Base-by-base conservation (phyloP, 2,329 filamentous ascomycete genomes). In the Tympanopsis confertula region DNA sequence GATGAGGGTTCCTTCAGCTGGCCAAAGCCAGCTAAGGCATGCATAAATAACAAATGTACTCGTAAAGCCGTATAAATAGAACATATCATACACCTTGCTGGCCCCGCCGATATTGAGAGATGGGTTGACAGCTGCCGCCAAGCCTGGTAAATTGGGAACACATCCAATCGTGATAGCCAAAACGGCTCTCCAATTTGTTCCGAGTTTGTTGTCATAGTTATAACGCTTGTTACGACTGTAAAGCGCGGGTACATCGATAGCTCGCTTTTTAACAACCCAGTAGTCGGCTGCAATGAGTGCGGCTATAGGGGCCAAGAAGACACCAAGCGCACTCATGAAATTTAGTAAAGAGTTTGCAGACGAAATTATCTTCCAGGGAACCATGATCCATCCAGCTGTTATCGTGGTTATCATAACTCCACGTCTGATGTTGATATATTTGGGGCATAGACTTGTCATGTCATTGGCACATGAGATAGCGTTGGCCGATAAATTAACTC, bases 271-370 rank as follows among this genome's bases (percentile, higher is more conserved):
- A 55, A 78, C 52, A 26, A 73, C 47, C 70, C 71, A 78, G 46
- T 69, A 78, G 42, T 79, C 74, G 5, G 61, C 61, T 0, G 68
- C 57, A 55, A 78, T 66, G 40, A 79, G 74, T 0, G 65, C 65
- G 1, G 71, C 71, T 41, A 78, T 74, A 1, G 74, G 73, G 0
- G 69, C 73, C 1, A 79, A 57, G 54, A 80, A 79, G 15, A 79
- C 63, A 1, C 70, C 68, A 50, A 79, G 77, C 1, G 76, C 78
- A 32, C 68, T 64, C 68, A 85, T 79, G 55, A 83, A 84, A 30
- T 69, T 66, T 3, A 80, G 55, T 45, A 82, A 74, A 1, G 67
- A 74, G 2, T 55, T 50, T 2, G 76, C 77, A 0, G 69, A 75
- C 22, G 54, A 61, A 14, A 81, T 58, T 40, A 82, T 81, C 56